phyloP scores from a whole-genome alignment of 768 basidiomycete species.

The Galerina sulciceps region DNA sequence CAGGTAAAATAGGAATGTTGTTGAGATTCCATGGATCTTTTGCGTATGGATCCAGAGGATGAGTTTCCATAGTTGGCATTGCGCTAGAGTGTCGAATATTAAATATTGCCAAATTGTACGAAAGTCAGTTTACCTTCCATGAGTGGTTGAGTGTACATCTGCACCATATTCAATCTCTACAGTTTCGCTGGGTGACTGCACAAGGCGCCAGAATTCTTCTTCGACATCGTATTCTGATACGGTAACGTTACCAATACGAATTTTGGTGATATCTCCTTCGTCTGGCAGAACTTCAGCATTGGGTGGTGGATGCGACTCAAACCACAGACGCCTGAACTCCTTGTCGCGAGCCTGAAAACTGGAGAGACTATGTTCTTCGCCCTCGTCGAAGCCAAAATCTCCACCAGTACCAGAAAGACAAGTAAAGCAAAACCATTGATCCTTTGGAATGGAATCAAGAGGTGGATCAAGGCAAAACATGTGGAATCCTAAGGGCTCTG shows the following conservation, averaged over 20 bases:
- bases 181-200: constrained; percentile 86
- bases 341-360: constrained; percentile 91
- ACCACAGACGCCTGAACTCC: constrained; percentile 91
- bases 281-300: constrained; percentile 35
- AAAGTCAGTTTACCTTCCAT: constrained; percentile 76
- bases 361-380: constrained; percentile 91
- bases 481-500: constrained; percentile 75
- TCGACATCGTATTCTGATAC: constrained; percentile 95
- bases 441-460: constrained; percentile 81
- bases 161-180: constrained; percentile 99
- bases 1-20: constrained; percentile 91
- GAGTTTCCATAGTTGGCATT: constrained; percentile 94
- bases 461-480: constrained; percentile 97
- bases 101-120: constrained; percentile 1
- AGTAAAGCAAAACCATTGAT: constrained; percentile 94
- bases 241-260: constrained; percentile 56
- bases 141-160: constrained; percentile 95
- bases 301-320: constrained; percentile 72
- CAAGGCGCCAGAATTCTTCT: constrained; percentile 95
- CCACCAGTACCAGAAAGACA: constrained; percentile 92
- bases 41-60: constrained; percentile 85
- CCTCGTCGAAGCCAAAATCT: constrained; percentile 98
- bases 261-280: constrained; percentile 53
- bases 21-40: constrained; percentile 97
- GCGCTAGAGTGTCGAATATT: constrained; percentile 54